A percentile compares a stretch with the other conserved stretches of the same genome.
Conservation (phyloP, 2,329 filamentous ascomycete species). For the Zalaria obscura region DNA sequence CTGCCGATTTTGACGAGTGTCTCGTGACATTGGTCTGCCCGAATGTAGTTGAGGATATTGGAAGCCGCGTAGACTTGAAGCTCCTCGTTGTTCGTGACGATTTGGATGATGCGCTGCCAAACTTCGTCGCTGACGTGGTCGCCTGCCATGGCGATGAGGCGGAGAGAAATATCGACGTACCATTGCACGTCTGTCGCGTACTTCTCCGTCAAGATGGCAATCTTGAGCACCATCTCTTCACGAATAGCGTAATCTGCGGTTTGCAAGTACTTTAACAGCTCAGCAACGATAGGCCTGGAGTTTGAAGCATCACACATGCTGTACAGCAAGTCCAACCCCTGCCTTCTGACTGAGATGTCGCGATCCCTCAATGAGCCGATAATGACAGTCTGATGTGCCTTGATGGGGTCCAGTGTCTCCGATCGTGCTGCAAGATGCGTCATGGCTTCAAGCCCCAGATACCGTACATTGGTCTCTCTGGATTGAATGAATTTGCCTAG, state of each 20-base stretch:
- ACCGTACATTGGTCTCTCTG: constrained; percentile 91
- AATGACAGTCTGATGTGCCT: constrained; percentile 94
- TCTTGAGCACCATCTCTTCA: constrained; percentile 98
- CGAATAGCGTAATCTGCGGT: constrained; percentile 95
- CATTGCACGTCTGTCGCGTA: constrained; percentile 97
- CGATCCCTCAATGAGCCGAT: constrained; percentile 85
- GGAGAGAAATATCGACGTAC: constrained; percentile 96
- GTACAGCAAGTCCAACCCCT: constrained; percentile 90
- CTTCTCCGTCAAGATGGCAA: constrained; percentile 95
- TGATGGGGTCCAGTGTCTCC: constrained; percentile 91
- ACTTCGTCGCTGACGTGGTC: constrained; percentile 98
- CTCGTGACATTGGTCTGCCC: constrained; percentile 87
- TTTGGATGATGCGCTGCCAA: constrained; percentile 97
- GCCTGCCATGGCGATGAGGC: constrained; percentile 88
- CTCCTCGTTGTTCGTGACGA: constrained; percentile 98
- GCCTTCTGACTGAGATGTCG: constrained; percentile 92
- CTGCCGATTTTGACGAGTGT: constrained; percentile 95
- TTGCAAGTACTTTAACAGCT: constrained; percentile 86
- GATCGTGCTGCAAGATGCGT: constrained; percentile 88
- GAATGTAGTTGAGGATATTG: constrained; percentile 83
- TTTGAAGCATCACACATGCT: constrained; percentile 99
- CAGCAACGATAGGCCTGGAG: constrained; percentile 80
- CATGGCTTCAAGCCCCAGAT: constrained; percentile 93
- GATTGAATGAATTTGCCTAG: constrained; percentile 94
- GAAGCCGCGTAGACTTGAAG: constrained; percentile 92